These are phyloP conservation scores for Tephrocybe sp. DNA, from an alignment of 768 basidiomycete genomes.

Conservation along the genomic window DNA sequence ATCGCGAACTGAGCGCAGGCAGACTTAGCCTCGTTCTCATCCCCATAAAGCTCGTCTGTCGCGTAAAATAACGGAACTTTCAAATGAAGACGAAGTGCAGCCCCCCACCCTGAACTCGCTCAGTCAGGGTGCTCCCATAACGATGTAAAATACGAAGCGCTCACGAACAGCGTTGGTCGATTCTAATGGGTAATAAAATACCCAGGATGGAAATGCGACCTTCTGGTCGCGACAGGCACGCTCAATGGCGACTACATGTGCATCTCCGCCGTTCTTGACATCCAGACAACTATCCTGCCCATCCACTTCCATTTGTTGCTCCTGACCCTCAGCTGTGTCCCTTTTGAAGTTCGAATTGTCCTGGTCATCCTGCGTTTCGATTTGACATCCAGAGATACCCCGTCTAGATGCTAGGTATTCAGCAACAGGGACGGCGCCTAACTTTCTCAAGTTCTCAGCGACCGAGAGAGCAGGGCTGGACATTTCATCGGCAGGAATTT, in stretches of 20 bases:
- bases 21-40: neutral
- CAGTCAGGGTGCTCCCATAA: neutral
- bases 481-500: neutral
- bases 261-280: neutral
- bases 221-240: neutral
- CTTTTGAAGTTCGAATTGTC: neutral
- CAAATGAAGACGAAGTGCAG: slow-evolving; percentile 4
- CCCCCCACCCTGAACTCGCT: slow-evolving; percentile 9
- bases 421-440: slow-evolving; percentile 3
- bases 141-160: neutral
- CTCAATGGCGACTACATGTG: neutral
- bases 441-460: slow-evolving; percentile 2
- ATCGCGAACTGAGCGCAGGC: slow-evolving; percentile 5
- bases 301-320: neutral
- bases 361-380: neutral
- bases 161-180: neutral
- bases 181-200: neutral
- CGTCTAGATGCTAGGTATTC: neutral
- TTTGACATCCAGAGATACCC: neutral
- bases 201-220: neutral
- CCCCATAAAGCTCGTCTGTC: neutral
- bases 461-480: neutral
- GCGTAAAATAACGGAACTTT: neutral
- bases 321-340: too few species aligned
- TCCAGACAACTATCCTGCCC: neutral